Evolutionary conservation across 371 early-diverging fungal species (phyloP), one percentile per base, ranked within the genome.

Genomic region (Zychaea mexicana): DNA sequence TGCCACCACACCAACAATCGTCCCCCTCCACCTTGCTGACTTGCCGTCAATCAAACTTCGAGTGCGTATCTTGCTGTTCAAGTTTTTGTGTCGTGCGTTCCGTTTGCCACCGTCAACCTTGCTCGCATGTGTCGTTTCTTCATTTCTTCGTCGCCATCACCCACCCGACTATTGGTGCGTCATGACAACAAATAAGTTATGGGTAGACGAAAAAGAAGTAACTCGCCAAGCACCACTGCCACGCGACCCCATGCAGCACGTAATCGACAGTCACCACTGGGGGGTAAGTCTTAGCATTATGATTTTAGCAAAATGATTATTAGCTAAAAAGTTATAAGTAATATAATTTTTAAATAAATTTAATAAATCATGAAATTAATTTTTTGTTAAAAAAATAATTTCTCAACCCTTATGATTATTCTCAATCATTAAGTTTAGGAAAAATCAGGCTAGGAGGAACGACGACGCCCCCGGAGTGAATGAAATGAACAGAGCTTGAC

Each of bases 1-100:
- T 24, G 49, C 49, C 49, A 49, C 21, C 49, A 49, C 49, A 24
- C 55, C 55, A 12, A 55, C 55, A 8, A 55, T 55, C 19, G 55
- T 55, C 7, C 55, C 55, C 9, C 24, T 55, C 24, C n/a, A n/a
- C n/a, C 10, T 55, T 5, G 55, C 55, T 17, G 55, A 55, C 24
- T 31, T 55, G 28, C 55, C 55, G 10, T 12, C 13, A 7, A 55
- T 55, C 7, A 55, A 5, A 10, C 31, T 55, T 24, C 55, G 55
- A 10, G 15, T 19, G 13, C 13, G 28, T 17, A 55, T 55, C 19
- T 27, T 55, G 55, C 55, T 22, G 31, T 15, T 55, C 55, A 55
- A 55, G 55, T 55, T 55, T 19, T 9, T 31, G 10, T 7, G 24
- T 6, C 13, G 55, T 10, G 55, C 28, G 9, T 9, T 22, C 24